Conservation (phyloP, 2,329 filamentous ascomycete species). For the Mariannaea sp. region DNA sequence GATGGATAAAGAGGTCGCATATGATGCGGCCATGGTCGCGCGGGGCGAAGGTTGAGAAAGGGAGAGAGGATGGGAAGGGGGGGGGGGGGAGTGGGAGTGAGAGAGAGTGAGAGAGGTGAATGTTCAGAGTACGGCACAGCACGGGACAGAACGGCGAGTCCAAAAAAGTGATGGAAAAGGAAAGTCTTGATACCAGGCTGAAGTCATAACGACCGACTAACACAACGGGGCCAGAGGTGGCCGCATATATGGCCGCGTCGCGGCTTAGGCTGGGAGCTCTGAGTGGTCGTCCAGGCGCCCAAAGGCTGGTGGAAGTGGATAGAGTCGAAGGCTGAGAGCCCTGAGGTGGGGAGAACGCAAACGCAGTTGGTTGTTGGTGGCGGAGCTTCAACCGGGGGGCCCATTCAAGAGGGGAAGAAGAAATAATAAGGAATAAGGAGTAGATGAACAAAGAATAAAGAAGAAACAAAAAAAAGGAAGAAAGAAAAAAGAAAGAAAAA, state of each 20-base stretch:
- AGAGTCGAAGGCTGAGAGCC: conserved; percentile 6
- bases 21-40: not conserved
- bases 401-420: no score
- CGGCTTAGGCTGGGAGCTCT: conserved; percentile 26
- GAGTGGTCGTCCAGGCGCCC: conserved; percentile 32
- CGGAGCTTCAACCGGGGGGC: no score
- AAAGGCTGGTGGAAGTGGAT: conserved; percentile 14
- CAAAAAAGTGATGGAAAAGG: not conserved
- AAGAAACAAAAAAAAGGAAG: no score
- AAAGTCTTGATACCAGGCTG: not conserved
- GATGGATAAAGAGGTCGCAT: not conserved
- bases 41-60: not conserved
- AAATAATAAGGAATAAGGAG: no score
- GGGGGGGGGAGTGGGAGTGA: not conserved
- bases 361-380: no score
- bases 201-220: not conserved
- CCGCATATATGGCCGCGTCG: conserved; percentile 9
- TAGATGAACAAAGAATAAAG: no score
- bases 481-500: no score
- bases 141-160: no score
- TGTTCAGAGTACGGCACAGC: no score
- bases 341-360: no score
- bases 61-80: not conserved
- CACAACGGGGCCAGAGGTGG: conserved; percentile 5
- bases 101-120: no score